Percentiles rank a stretch among this genome's conserved stretches.
Conservation (phyloP, 208 protist genomes). For the Balamuthia mandrillaris region DNA sequence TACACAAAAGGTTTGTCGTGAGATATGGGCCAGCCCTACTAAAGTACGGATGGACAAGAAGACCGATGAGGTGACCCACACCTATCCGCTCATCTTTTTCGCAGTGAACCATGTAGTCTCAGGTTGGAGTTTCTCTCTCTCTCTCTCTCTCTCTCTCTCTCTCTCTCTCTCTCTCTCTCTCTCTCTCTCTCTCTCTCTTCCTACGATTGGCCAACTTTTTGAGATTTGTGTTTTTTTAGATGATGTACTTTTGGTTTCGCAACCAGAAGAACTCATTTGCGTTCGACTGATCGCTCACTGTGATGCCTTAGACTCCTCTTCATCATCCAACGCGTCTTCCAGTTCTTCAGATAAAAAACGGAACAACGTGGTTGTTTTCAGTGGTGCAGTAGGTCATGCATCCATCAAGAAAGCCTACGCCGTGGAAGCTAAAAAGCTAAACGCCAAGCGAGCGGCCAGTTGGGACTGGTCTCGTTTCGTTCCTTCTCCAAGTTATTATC, state of each 20-base stretch:
- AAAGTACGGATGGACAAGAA: conserved; percentile 18
- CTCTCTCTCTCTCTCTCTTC: too few relatives aligned
- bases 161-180: too few relatives aligned
- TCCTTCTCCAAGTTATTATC: too few relatives aligned
- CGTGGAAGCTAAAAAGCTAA: conserved; percentile 1
- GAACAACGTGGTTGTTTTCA: background rate
- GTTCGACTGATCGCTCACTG: background rate
- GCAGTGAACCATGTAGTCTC: conserved; percentile 20
- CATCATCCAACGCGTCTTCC: background rate
- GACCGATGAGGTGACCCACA: background rate
- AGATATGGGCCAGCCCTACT: too few relatives aligned
- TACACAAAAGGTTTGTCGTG: too few relatives aligned
- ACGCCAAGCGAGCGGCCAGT: background rate
- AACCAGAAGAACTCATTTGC: background rate
- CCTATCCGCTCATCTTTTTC: conserved; percentile 18
- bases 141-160: too few relatives aligned
- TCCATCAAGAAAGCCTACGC: background rate
- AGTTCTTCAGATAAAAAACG: background rate
- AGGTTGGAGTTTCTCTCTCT: too few relatives aligned
- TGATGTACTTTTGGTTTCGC: too few relatives aligned
- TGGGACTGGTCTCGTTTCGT: too few relatives aligned
- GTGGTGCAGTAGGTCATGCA: background rate
- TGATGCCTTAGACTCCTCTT: background rate
- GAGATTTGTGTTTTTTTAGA: background rate
- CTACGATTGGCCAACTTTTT: too few relatives aligned